Base-by-base conservation (phyloP, 306 rosid genomes). In the Gillenia trifoliata region DNA sequence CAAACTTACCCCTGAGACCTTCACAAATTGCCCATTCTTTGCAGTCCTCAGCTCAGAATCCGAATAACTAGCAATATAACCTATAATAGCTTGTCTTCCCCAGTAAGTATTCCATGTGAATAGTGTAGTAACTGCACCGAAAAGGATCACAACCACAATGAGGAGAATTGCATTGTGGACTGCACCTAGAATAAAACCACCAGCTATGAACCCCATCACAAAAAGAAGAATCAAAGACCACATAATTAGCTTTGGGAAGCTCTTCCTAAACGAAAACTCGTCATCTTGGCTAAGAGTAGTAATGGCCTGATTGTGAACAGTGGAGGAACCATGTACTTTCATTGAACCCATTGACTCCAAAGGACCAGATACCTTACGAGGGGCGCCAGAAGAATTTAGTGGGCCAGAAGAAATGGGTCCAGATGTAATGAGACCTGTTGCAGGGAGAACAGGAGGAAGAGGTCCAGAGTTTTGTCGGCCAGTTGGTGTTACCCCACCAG, bases 41-140 rank as follows among this genome's bases (percentile, higher is more conserved):
- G 98, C 98, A 79, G 95, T 90, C 82, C 98, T 87, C 70, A 94
- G 97, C 84, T 94, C 98, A 2, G 98, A 89, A 74, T 94, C 98
- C 7, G 96, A 93, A 86, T 94, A 88, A 28, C 85, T 83, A 41
- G 89, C 79, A 79, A 94, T 91, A 80, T 85, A 91, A 73, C 90
- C 89, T 64, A 81, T 87, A 59, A 91, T 85, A 49, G 96, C 92
- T 78, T 83, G 88, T 83, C 97, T 94, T 71, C 98, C 98, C 85
- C 92, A 86, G 76, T 89, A 94, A 75, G 88, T 90, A 84, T 94
- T 94, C 98, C 98, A 94, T 80, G 89, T 83, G 86, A 91, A 91
- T 38, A 90, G 84, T 63, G 92, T 86, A 77, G 84, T 83, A 77
- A 94, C 96, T 11, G 83, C 83, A 23, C 79, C 87, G 75, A 94